A percentile compares a stretch with the other conserved stretches of the same genome.
Conservation (phyloP, 305 asterid species). For the Plantago coronopus region DNA sequence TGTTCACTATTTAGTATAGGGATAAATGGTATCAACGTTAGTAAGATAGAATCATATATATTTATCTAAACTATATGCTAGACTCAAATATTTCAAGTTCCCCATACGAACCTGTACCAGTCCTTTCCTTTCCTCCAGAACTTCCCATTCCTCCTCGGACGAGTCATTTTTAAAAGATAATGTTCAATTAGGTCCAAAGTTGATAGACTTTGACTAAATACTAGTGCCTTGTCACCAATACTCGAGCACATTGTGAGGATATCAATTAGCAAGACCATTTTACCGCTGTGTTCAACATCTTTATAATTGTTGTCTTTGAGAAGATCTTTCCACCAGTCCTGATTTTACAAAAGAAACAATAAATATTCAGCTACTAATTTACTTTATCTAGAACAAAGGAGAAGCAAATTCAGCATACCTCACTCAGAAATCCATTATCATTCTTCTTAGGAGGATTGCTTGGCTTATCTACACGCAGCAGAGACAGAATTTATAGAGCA, state of each 20-base stretch:
- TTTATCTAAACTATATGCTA: constrained; percentile 6
- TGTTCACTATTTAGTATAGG: background rate
- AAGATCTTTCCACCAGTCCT: constrained; percentile 98
- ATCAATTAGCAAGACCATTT: constrained; percentile 93
- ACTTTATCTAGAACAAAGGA: background rate
- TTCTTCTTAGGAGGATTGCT: constrained; percentile 50
- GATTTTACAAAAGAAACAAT: constrained; percentile 22
- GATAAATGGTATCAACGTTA: too few species aligned
- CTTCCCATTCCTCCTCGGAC: constrained; percentile 72
- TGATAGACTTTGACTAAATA: constrained; percentile 87
- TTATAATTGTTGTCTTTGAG: constrained; percentile 56
- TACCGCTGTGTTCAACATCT: constrained; percentile 80
- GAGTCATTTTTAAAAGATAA: constrained; percentile 75
- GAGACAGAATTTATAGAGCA: constrained; percentile 13
- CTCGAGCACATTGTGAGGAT: constrained; percentile 76
- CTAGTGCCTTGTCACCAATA: constrained; percentile 89
- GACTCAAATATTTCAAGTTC: constrained; percentile 23
- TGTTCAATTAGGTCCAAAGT: constrained; percentile 85
- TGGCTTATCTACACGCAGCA: constrained; percentile 59
- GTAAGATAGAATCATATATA: background rate
- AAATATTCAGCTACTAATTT: background rate
- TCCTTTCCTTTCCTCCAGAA: constrained; percentile 93
- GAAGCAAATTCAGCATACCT: constrained; percentile 47
- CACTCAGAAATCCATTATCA: constrained; percentile 62
- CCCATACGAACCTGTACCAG: constrained; percentile 81